Evolutionary conservation across 495 filamentous ascomycete species (phyloP), one percentile per base, ranked within the genome.

Genomic region (Cercophora sp.): DNA sequence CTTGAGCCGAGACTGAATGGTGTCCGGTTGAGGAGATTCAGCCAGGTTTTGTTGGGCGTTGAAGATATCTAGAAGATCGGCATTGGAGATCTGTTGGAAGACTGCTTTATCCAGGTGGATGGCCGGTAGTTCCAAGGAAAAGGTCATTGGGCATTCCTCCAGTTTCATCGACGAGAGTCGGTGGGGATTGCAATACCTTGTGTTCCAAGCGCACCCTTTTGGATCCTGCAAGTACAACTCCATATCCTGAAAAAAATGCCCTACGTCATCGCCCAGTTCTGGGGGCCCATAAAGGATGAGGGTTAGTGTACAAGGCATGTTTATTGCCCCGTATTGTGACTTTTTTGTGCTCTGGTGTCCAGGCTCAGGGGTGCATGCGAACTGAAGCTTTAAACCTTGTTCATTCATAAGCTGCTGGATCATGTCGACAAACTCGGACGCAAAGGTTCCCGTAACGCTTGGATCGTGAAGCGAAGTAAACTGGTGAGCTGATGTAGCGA

Each of bases 101-200:
- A 10, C 37, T 18, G 5, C 27, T 5, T 27, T 9, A 5, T 19
- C 11, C 8, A 25, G 19, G 13, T 6, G 23, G 15, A 47, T 5
- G 18, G 41, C 23, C 31, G 44, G 13, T 32, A 52, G 25, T 1
- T 46, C 24, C 23, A 40, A 13, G n/a, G 52, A 5, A 11, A 34
- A 11, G 11, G 3, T 23, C n/a, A 19, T 42, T 3, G n/a, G 42
- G 16, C 44, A 56, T 3, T 45, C 45, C 9, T 61, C 32, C 0
- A 53, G 24, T 42, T 69, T 49, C 0, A 15, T 22, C 27, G 57
- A 53, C 2, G 71, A 70, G 5, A 75, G 60, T 15, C 62, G 55
- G 20, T 78, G 75, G 4, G 75, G 75, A 54, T 78, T 78, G 24
- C 58, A 65, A 51, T 77, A 78, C 23, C 26, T 57, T 2, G 67